phyloP scores from a whole-genome alignment of 768 basidiomycete genomes.

The Suillus spraguei region DNA sequence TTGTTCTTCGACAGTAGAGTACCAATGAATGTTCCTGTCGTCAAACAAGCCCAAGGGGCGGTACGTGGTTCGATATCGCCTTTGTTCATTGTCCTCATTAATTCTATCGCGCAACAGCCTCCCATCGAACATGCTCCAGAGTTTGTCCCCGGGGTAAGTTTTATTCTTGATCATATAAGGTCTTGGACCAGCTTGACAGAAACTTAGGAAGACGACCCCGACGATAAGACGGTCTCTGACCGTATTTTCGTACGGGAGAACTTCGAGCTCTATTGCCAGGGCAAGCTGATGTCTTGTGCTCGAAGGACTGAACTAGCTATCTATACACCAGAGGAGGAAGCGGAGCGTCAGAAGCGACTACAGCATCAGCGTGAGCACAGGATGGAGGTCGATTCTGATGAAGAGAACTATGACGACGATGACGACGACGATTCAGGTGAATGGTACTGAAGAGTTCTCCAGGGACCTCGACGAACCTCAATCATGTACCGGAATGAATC shows the following conservation, averaged over 20 bases:
- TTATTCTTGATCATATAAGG: background rate
- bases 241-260: constrained; percentile 24
- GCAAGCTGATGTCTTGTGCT: constrained; percentile 24
- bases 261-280: constrained; percentile 28
- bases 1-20: constrained; percentile 15
- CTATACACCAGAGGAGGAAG: constrained; percentile 23
- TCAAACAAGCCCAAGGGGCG: constrained; percentile 26
- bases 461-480: background rate
- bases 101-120: constrained; percentile 15
- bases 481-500: background rate
- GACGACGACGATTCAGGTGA: constrained; percentile 8
- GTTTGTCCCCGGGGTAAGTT: constrained; percentile 10
- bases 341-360: constrained; percentile 9
- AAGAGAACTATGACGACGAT: constrained; percentile 13
- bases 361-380: constrained; percentile 14
- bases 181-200: background rate
- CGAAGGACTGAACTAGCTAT: constrained; percentile 26
- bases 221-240: constrained; percentile 24
- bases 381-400: constrained; percentile 17
- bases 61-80: constrained; percentile 10
- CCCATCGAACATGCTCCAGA: constrained; percentile 24
- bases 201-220: constrained; percentile 24
- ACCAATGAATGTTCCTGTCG: constrained; percentile 23
- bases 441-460: background rate
- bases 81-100: background rate